These are phyloP conservation scores for Fusarium circinatum DNA, from an alignment of 2,329 filamentous ascomycete genomes.

Conservation along the genomic window DNA sequence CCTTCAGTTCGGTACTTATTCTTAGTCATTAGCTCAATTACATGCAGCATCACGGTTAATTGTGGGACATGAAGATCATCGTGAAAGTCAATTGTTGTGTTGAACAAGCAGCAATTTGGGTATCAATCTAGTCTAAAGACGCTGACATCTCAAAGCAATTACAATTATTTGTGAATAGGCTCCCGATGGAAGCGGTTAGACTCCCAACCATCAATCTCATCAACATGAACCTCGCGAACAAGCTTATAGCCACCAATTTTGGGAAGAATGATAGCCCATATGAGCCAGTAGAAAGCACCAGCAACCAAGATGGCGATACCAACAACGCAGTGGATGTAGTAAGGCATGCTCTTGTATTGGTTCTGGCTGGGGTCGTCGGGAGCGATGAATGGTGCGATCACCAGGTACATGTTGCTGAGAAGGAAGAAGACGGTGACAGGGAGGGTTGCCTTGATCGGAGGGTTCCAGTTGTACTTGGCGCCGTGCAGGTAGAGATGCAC, in stretches of 20 bases:
- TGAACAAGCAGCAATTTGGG: slow-evolving; percentile 12
- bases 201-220: slow-evolving; percentile 72
- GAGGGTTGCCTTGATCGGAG: slow-evolving; percentile 64
- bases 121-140: slow-evolving; percentile 21
- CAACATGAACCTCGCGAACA: slow-evolving; percentile 63
- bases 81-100: background rate
- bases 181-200: slow-evolving; percentile 62
- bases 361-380: slow-evolving; percentile 59
- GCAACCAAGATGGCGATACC: slow-evolving; percentile 64
- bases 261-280: slow-evolving; percentile 65
- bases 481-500: slow-evolving; percentile 64
- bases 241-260: slow-evolving; percentile 65
- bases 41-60: background rate
- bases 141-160: background rate
- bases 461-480: slow-evolving; percentile 60
- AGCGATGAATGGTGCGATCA: slow-evolving; percentile 68
- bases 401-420: slow-evolving; percentile 69
- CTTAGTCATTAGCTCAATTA: background rate
- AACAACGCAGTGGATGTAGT: slow-evolving; percentile 68
- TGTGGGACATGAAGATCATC: background rate
- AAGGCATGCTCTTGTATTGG: slow-evolving; percentile 64
- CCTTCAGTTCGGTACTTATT: background rate
- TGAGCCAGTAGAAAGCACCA: slow-evolving; percentile 65
- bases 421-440: slow-evolving; percentile 68
- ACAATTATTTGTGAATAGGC: slow-evolving; percentile 44